These are phyloP conservation scores for Cenchrus purpureus DNA, from an alignment of 176 grass and related monocot genomes.

Conservation along the genomic window DNA sequence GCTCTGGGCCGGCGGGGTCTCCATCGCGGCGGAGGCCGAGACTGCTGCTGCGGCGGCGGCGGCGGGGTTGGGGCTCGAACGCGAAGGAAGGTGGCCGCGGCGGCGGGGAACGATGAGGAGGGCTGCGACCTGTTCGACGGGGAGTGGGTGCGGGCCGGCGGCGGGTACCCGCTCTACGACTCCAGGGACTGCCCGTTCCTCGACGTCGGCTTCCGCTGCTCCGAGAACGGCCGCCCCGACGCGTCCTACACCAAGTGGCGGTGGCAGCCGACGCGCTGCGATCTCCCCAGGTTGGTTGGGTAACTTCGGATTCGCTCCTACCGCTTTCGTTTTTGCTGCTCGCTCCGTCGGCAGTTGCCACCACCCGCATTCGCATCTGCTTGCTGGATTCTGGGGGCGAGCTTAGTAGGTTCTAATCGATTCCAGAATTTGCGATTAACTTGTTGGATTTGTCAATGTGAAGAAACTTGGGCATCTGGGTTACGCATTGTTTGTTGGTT, in stretches of 20 bases:
- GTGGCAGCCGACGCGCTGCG: conserved; percentile 77
- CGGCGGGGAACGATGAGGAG: neutral
- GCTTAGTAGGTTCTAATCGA: neutral
- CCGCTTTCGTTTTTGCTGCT: neutral
- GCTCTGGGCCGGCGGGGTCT: conserved; percentile 37
- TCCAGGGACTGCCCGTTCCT: conserved; percentile 82
- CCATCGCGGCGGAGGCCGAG: conserved; percentile 9
- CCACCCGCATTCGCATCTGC: neutral
- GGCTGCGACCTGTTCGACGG: conserved; percentile 91
- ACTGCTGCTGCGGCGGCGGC: neutral
- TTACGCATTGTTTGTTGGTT: neutral
- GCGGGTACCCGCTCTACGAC: conserved; percentile 75
- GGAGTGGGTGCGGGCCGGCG: conserved; percentile 73
- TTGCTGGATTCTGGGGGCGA: neutral
- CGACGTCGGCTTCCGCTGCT: conserved; percentile 80
- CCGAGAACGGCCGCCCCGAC: conserved; percentile 82
- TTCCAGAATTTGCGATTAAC: neutral
- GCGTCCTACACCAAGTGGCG: conserved; percentile 77
- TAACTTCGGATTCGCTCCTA: neutral
- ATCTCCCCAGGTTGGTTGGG: conserved; percentile 67
- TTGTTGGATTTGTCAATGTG: neutral
- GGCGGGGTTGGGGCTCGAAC: neutral
- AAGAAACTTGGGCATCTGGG: neutral
- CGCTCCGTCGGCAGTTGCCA: neutral
- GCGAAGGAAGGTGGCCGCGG: neutral